phyloP scores from a whole-genome alignment of 768 basidiomycete genomes.

The Auricularia auricula-judae region DNA sequence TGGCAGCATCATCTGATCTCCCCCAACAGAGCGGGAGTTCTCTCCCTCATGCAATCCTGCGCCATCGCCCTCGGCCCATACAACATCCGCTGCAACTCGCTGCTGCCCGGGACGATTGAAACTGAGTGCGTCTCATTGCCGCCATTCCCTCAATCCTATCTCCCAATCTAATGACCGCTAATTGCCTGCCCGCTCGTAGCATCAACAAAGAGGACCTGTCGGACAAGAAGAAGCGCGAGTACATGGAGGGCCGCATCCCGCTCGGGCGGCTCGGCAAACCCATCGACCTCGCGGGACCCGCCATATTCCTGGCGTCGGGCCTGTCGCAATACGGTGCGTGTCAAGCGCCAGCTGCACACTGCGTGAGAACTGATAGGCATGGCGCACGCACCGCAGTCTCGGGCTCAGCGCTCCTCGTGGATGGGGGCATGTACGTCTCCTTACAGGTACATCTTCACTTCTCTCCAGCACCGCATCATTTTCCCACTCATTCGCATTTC shows the following conservation, averaged over 20 bases:
- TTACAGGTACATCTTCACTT: background rate
- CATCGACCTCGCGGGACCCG: slow-evolving; percentile 24
- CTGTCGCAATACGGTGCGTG: slow-evolving; percentile 47
- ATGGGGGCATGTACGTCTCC: slow-evolving; percentile 58
- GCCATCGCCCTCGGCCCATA: slow-evolving; percentile 70
- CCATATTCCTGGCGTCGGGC: slow-evolving; percentile 63
- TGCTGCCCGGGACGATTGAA: slow-evolving; percentile 67
- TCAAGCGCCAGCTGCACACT: no score
- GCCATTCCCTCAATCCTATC: background rate
- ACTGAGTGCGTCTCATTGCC: slow-evolving; percentile 28
- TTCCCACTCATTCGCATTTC: no score
- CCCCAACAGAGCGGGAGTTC: slow-evolving; percentile 66
- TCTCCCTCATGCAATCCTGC: slow-evolving; percentile 70
- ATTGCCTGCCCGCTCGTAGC: background rate
- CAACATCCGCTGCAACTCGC: slow-evolving; percentile 59
- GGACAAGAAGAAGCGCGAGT: slow-evolving; percentile 43
- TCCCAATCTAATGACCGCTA: no score
- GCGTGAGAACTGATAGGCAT: no score
- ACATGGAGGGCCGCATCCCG: slow-evolving; percentile 53
- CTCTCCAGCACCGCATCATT: no score
- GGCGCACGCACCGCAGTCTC: slow-evolving; percentile 25
- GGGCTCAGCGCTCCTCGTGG: slow-evolving; percentile 52
- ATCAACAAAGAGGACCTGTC: slow-evolving; percentile 70
- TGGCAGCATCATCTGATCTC: no score
- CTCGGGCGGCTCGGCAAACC: slow-evolving; percentile 49